Evolutionary conservation across 2,329 filamentous ascomycete genomes (phyloP), one percentile per base, ranked within the genome.

Genomic region (Amesomyces nigricolor): DNA sequence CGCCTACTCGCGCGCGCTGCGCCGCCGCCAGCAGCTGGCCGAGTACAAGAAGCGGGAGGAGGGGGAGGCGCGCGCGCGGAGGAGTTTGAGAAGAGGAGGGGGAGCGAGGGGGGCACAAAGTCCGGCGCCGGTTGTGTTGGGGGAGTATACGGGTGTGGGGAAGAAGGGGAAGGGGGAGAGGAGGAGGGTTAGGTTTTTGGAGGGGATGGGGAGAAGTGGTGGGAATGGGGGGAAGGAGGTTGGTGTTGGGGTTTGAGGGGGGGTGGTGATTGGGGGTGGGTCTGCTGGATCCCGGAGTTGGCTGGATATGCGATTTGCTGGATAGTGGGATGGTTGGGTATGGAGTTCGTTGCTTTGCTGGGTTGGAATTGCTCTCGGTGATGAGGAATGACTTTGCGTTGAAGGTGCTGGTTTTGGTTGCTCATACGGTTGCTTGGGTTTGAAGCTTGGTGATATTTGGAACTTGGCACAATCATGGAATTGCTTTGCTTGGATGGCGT

Each of bases 31-130:
- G 66, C 83, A 86, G 67, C 75, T 87, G 63, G 77, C 76, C 9
- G 82, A 83, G 45, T 87, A 86, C 66, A 77, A 73, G 60, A 81
- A 77, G 62, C 75, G 83, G 19, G 81, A 86, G 63, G 80, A 82
- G 64, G 75, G 73, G 47, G 81, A 87, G 54, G 82, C 82, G 4
- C 73, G 83, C 47, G 77, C 79, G 0, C 73, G 70, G 60, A 73
- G 83, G 54, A 85, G 70, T 60, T 75, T 79, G 64, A 73, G 77
- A 47, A 82, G 44, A 72, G 75, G 57, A 68, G 70, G 65, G 7
- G 70, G 66, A 29, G 64, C 63, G 9, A 29, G 64, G 64, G 9
- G 63, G 59, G 51, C 61, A 59, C 22, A 26, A 5, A 53, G 59
- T 30, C 59, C 61, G 1, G 57, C 65, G 55, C 42, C 63, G 60